A percentile compares a stretch with the other conserved stretches of the same genome.
Evolutionary conservation across 2,329 filamentous ascomycete genomes (phyloP).

Genomic region (Cladosporium halotolerans): DNA sequence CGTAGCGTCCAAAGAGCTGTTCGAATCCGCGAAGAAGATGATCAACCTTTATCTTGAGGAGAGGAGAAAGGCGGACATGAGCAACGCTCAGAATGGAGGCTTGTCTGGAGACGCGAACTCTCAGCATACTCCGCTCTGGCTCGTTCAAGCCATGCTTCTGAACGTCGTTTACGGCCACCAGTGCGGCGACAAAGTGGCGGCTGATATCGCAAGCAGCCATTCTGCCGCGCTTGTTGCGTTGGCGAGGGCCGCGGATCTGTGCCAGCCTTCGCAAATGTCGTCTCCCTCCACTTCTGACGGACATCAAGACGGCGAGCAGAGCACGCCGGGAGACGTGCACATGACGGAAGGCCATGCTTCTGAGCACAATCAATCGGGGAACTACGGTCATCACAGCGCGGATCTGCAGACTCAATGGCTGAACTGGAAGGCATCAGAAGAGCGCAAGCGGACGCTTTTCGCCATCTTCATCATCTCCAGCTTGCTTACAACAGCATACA

Average conservation of each 20-base stretch:
- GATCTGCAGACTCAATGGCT: constrained; percentile 72
- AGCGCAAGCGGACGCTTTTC: constrained; percentile 88
- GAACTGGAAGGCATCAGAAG: constrained; percentile 80
- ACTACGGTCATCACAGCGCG: constrained; percentile 19
- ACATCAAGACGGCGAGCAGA: constrained; percentile 7
- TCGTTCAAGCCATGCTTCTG: constrained; percentile 93
- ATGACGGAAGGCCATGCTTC: constrained; percentile 33
- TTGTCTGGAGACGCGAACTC: constrained; percentile 36
- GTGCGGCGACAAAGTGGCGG: constrained; percentile 82
- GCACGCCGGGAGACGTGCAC: constrained; percentile 43
- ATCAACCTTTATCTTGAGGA: constrained; percentile 90
- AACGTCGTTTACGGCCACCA: constrained; percentile 96
- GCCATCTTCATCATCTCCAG: constrained; percentile 88
- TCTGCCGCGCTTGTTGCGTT: constrained; percentile 86
- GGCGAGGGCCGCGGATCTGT: constrained; percentile 78
- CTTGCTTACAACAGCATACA: constrained; percentile 84
- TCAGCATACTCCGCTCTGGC: constrained; percentile 74
- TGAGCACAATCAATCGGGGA: constrained; percentile 6
- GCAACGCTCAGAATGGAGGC: constrained; percentile 48
- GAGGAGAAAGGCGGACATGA: constrained; percentile 76
- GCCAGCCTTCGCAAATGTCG: constrained; percentile 38
- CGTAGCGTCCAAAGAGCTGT: constrained; percentile 72
- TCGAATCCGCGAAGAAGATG: constrained; percentile 92
- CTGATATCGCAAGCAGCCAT: constrained; percentile 87
- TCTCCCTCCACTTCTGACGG: constrained; percentile 13